Conservation (phyloP, 2,329 filamentous ascomycete species). For the Bipolaris zeicola region DNA sequence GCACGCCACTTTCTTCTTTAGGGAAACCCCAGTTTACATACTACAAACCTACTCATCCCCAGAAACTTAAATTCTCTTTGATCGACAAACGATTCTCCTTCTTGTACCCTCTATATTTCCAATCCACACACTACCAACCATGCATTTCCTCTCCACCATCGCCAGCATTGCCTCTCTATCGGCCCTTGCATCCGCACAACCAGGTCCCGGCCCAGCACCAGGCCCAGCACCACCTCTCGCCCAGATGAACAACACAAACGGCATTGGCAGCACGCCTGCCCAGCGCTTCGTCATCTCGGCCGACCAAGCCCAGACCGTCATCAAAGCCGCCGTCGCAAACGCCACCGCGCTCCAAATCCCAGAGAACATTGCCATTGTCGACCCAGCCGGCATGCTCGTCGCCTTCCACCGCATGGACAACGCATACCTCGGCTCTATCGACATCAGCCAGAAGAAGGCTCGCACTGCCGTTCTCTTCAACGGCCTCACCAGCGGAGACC, state of each 20-base stretch:
- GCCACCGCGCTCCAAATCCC: constrained; percentile 31
- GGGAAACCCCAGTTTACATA: not conserved
- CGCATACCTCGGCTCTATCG: constrained; percentile 34
- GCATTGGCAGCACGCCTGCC: constrained; percentile 27
- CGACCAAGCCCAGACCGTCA: constrained; percentile 31
- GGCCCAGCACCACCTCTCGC: constrained; percentile 3
- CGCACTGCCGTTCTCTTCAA: constrained; percentile 37
- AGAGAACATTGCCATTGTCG: constrained; percentile 39
- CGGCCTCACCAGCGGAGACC: constrained; percentile 22
- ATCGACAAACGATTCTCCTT: not conserved
- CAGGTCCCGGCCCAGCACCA: too few relatives aligned
- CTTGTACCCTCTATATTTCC: not conserved
- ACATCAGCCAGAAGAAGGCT: constrained; percentile 38
- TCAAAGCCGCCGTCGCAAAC: constrained; percentile 27
- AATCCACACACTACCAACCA: not conserved
- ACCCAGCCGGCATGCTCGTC: constrained; percentile 35
- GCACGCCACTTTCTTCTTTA: not conserved
- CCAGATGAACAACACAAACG: constrained; percentile 30
- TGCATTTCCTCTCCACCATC: constrained; percentile 5
- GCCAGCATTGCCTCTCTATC: constrained; percentile 16
- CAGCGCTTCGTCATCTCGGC: constrained; percentile 28
- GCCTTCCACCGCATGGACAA: constrained; percentile 40
- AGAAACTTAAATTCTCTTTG: not conserved
- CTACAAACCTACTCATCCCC: not conserved
- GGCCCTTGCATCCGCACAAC: constrained; percentile 1